Evolutionary conservation across 805 yeast species (phyloP).

Genomic region (Kazachstania kunashirensis): DNA sequence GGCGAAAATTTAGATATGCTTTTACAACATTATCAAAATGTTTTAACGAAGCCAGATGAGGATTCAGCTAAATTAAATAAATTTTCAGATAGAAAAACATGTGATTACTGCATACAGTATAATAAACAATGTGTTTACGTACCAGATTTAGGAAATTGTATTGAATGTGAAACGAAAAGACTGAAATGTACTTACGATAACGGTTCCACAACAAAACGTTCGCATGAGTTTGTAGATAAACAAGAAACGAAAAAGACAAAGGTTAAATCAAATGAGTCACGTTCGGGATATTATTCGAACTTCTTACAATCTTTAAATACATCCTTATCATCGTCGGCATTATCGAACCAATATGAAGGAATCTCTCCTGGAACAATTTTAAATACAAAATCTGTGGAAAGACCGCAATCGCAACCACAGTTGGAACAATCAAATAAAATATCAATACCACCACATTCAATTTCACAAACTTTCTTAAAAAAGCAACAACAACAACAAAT

Average conservation of each 20-base stretch:
- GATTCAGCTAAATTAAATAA: background rate
- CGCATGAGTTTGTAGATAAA: background rate
- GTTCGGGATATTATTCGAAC: conserved; percentile 15
- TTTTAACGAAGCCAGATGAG: conserved; percentile 13
- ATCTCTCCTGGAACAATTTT: background rate
- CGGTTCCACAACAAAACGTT: too few species aligned
- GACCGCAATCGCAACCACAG: conserved; percentile 3
- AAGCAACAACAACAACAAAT: conserved; percentile 19
- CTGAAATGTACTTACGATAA: conserved; percentile 55
- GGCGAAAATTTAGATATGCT: conserved; percentile 21
- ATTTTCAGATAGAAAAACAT: conserved; percentile 35
- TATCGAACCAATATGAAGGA: background rate
- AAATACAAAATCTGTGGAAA: background rate
- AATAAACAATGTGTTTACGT: conserved; percentile 69
- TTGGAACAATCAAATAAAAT: background rate
- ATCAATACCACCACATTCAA: background rate
- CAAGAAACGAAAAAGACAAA: background rate
- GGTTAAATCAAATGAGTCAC: background rate
- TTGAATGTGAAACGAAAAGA: conserved; percentile 66
- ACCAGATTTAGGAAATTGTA: conserved; percentile 55
- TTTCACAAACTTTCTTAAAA: background rate
- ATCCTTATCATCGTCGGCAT: conserved; percentile 7
- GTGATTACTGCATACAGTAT: conserved; percentile 77
- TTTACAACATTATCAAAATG: conserved; percentile 24
- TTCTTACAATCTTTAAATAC: conserved; percentile 19